Conservation (phyloP, 495 filamentous ascomycete species). For the Hamigera avellanea region DNA sequence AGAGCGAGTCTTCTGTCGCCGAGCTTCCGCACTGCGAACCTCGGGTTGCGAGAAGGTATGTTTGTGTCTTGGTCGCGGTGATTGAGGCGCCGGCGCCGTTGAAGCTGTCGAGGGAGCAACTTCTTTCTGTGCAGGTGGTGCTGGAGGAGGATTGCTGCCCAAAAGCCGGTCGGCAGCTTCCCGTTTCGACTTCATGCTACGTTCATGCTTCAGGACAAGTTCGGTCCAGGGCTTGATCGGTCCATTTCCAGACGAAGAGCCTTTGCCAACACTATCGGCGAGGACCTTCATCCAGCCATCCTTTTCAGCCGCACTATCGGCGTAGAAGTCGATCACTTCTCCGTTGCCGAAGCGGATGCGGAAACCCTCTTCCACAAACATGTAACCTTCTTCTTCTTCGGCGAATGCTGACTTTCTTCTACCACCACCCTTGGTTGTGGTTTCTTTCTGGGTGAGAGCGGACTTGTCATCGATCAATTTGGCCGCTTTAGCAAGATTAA, state of each 20-base stretch:
- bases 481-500: conserved; percentile 88
- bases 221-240: conserved; percentile 65
- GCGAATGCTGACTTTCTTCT: conserved; percentile 90
- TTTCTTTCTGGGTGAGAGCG: conserved; percentile 71
- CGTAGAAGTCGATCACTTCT: conserved; percentile 97
- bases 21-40: conserved; percentile 4
- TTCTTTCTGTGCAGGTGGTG: conserved; percentile 16
- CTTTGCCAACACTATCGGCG: conserved; percentile 72
- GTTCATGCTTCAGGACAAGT: conserved; percentile 52
- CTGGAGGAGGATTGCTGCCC: conserved; percentile 5
- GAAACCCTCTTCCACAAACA: conserved; percentile 99
- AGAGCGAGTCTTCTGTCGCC: conserved; percentile 8
- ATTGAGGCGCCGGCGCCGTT: conserved; percentile 5
- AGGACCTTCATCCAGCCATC: conserved; percentile 91
- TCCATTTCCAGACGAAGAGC: conserved; percentile 24
- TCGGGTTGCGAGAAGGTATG: conserved; percentile 8
- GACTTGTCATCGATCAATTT: conserved; percentile 88
- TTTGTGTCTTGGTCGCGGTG: conserved; percentile 4
- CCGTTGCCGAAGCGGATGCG: conserved; percentile 96
- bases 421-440: conserved; percentile 58
- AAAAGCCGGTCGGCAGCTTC: conserved; percentile 19
- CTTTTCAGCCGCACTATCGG: conserved; percentile 74
- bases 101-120: conserved; percentile 7
- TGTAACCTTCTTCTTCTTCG: conserved; percentile 97
- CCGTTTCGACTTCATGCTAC: conserved; percentile 22